Percentiles rank a stretch among this genome's conserved stretches.
These are phyloP conservation scores for Crithidia fasciculata DNA, from an alignment of 208 protist genomes.

Conservation along the genomic window DNA sequence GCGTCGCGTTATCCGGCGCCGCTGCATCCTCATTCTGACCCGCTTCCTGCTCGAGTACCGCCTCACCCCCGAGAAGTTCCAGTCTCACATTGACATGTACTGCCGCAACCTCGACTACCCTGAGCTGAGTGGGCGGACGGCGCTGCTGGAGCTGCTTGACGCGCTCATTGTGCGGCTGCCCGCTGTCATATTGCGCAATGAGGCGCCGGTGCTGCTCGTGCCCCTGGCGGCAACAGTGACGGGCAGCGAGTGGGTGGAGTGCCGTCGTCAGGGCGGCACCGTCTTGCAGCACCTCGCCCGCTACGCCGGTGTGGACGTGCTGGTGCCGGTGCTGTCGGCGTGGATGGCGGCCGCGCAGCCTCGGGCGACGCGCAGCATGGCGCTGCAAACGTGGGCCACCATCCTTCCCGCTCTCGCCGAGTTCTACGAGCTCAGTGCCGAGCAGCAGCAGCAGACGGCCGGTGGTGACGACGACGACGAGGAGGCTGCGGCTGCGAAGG, in stretches of 20 bases:
- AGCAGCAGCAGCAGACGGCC: constrained; percentile 3
- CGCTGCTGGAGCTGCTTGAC: constrained; percentile 84
- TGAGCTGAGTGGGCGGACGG: constrained; percentile 71
- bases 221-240: constrained; percentile 73
- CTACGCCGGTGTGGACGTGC: constrained; percentile 77
- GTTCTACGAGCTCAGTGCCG: constrained; percentile 25
- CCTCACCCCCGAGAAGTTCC: constrained; percentile 88
- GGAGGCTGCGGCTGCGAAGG: constrained; percentile 14
- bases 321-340: constrained; percentile 68
- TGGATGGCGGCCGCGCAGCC: constrained; percentile 59
- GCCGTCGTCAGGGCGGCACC: constrained; percentile 52
- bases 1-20: constrained; percentile 69
- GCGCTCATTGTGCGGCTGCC: constrained; percentile 74
- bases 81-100: constrained; percentile 87
- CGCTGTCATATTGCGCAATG: constrained; percentile 74
- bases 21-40: constrained; percentile 75
- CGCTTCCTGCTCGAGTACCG: constrained; percentile 93
- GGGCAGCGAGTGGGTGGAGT: constrained; percentile 67
- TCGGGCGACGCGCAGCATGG: constrained; percentile 60
- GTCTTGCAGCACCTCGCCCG: constrained; percentile 68
- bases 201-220: constrained; percentile 79
- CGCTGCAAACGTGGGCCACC: constrained; percentile 73
- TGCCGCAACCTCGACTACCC: constrained; percentile 90
- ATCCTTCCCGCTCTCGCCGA: constrained; percentile 57
- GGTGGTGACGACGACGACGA: constrained; percentile 21